Conservation (phyloP, 2,329 filamentous ascomycete species). For the Curvularia eragrostidis region DNA sequence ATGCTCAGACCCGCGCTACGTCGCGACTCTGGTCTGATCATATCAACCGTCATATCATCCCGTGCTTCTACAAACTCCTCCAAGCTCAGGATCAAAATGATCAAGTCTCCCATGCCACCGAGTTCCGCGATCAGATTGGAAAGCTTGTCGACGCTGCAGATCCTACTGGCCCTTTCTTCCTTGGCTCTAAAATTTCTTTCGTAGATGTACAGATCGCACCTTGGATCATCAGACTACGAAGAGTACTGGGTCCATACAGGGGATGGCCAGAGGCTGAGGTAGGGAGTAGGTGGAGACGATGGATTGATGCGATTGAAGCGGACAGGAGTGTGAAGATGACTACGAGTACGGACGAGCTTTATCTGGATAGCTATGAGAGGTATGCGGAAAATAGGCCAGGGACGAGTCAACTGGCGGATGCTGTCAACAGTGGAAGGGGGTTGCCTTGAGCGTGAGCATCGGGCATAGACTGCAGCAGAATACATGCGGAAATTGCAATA, state of each 20-base stretch:
- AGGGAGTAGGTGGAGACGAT: conserved; percentile 70
- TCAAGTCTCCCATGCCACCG: conserved; percentile 65
- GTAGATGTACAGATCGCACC: conserved; percentile 80
- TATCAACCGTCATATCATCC: conserved; percentile 78
- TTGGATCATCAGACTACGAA: conserved; percentile 73
- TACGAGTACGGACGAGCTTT: conserved; percentile 69
- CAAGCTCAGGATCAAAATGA: conserved; percentile 67
- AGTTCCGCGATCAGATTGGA: conserved; percentile 70
- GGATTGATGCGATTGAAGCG: conserved; percentile 73
- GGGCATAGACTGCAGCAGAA: background rate
- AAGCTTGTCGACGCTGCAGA: conserved; percentile 66
- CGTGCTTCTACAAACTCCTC: conserved; percentile 76
- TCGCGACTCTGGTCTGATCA: conserved; percentile 83
- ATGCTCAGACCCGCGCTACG: conserved; percentile 72
- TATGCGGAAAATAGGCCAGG: conserved; percentile 67
- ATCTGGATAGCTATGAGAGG: conserved; percentile 71
- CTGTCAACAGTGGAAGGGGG: conserved; percentile 63
- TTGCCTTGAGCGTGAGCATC: conserved; percentile 51
- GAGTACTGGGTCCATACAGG: conserved; percentile 68
- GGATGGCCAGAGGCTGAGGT: conserved; percentile 70
- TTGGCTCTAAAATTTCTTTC: conserved; percentile 63
- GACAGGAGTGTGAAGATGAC: conserved; percentile 70
- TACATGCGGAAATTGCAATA: background rate
- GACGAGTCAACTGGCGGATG: conserved; percentile 64
- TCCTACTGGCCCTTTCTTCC: conserved; percentile 72